Conservation (phyloP, 2,329 filamentous ascomycete genomes). For the Mariannaea elegans region DNA sequence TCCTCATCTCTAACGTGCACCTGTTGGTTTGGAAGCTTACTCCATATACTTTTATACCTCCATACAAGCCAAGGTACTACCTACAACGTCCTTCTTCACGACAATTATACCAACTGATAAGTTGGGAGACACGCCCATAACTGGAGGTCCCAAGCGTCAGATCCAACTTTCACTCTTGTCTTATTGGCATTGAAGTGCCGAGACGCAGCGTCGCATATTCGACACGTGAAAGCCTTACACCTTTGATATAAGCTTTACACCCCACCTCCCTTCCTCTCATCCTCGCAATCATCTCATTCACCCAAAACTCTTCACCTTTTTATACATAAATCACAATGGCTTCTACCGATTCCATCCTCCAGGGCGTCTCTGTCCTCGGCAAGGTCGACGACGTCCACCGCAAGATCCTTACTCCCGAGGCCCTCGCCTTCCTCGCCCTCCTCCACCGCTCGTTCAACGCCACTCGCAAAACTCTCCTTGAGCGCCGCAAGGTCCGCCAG, state of each 20-base stretch:
- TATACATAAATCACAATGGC: conserved; percentile 60
- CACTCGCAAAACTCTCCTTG: conserved; percentile 86
- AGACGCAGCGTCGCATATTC: conserved; percentile 31
- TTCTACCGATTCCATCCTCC: conserved; percentile 78
- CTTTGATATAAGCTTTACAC: conserved; percentile 24
- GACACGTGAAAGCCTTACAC: conserved; percentile 46
- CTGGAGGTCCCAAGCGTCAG: conserved; percentile 1
- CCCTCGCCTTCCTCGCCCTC: conserved; percentile 89
- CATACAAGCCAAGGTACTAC: background rate
- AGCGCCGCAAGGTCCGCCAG: conserved; percentile 87
- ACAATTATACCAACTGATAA: conserved; percentile 1
- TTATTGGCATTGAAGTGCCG: conserved; percentile 24
- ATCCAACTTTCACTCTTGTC: background rate
- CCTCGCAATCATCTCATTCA: conserved; percentile 14
- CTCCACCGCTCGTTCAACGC: conserved; percentile 94
- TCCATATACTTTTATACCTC: background rate
- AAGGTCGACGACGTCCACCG: conserved; percentile 78
- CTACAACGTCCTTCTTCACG: background rate
- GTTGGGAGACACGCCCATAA: background rate
- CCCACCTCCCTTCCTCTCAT: conserved; percentile 8
- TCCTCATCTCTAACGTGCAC: background rate
- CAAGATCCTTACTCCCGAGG: conserved; percentile 92
- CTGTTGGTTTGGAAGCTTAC: background rate
- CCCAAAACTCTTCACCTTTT: conserved; percentile 4
- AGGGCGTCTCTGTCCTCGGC: conserved; percentile 88